phyloP scores from a whole-genome alignment of 2,329 filamentous ascomycete species.

The Lecanoromycetidae sp. region DNA sequence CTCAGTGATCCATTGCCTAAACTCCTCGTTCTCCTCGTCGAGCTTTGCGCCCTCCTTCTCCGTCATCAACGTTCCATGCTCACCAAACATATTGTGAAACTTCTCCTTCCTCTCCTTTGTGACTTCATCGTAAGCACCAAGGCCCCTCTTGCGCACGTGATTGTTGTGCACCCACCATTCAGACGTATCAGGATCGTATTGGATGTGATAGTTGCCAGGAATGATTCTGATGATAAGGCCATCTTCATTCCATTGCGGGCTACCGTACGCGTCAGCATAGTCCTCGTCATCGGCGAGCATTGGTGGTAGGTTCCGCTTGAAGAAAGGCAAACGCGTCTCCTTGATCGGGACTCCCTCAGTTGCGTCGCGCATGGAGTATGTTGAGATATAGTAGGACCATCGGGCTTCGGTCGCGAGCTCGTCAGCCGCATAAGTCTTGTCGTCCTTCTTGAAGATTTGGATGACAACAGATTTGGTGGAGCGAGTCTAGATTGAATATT shows the following conservation, averaged over 20 bases:
- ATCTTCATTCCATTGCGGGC: constrained; percentile 49
- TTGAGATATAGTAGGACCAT: constrained; percentile 94
- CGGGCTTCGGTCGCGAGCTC: constrained; percentile 50
- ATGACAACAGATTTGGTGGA: constrained; percentile 55
- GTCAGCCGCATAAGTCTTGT: constrained; percentile 63
- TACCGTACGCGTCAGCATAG: constrained; percentile 44
- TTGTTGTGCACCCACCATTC: constrained; percentile 49
- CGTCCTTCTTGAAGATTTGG: constrained; percentile 77
- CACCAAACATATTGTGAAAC: constrained; percentile 7
- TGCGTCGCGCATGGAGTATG: constrained; percentile 75
- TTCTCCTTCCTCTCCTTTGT: constrained; percentile 11
- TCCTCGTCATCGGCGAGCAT: constrained; percentile 43
- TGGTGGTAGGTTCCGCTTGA: constrained; percentile 52
- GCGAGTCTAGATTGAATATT: constrained; percentile 43
- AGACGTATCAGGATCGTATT: constrained; percentile 58
- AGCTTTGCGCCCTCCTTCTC: neutral
- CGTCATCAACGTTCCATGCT: constrained; percentile 1
- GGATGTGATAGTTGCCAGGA: constrained; percentile 64
- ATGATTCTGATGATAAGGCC: constrained; percentile 63
- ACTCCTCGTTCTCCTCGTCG: constrained; percentile 3
- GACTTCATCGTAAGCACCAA: constrained; percentile 11
- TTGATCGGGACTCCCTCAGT: constrained; percentile 64
- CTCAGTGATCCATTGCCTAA: constrained; percentile 4
- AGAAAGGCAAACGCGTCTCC: constrained; percentile 54
- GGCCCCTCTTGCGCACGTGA: constrained; percentile 11